These are phyloP conservation scores for Suillus alpinus DNA, from an alignment of 768 basidiomycete genomes.

Conservation along the genomic window DNA sequence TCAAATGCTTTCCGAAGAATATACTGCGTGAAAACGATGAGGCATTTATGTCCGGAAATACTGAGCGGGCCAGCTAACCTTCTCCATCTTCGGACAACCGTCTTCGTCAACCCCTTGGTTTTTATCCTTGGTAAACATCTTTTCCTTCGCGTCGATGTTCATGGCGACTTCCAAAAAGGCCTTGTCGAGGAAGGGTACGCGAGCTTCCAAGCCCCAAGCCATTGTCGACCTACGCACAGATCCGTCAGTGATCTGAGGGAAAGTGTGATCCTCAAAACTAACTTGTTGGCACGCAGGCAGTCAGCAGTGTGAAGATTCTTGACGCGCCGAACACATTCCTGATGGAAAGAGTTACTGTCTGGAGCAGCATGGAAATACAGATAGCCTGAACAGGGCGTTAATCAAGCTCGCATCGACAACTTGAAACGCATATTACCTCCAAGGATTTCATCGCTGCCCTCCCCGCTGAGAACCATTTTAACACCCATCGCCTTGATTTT, in stretches of 20 bases:
- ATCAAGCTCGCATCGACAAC: slow-evolving; percentile 1
- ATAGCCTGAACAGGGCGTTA: slow-evolving; percentile 59
- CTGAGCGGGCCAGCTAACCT: slow-evolving; percentile 46
- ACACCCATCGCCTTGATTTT: slow-evolving; percentile 99
- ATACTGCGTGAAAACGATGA: slow-evolving; percentile 53
- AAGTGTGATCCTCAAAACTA: slow-evolving; percentile 18
- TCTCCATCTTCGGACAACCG: slow-evolving; percentile 92
- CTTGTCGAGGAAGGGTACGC: slow-evolving; percentile 98
- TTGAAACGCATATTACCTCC: slow-evolving; percentile 59
- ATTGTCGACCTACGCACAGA: slow-evolving; percentile 75
- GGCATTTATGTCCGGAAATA: neutral
- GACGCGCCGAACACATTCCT: slow-evolving; percentile 90
- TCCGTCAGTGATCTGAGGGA: slow-evolving; percentile 5
- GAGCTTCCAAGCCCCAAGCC: slow-evolving; percentile 99
- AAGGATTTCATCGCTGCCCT: slow-evolving; percentile 96
- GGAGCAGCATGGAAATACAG: slow-evolving; percentile 99
- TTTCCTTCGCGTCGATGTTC: slow-evolving; percentile 84
- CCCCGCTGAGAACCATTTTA: slow-evolving; percentile 98
- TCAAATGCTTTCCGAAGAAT: slow-evolving; percentile 97
- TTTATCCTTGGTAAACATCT: slow-evolving; percentile 85
- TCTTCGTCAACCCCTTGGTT: slow-evolving; percentile 76
- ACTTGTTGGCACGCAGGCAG: slow-evolving; percentile 98
- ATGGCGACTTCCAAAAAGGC: slow-evolving; percentile 91
- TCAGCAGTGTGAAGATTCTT: slow-evolving; percentile 98
- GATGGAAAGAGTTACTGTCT: slow-evolving; percentile 83